Conservation (phyloP, 2,329 filamentous ascomycete genomes). For the Fusarium musae region DNA sequence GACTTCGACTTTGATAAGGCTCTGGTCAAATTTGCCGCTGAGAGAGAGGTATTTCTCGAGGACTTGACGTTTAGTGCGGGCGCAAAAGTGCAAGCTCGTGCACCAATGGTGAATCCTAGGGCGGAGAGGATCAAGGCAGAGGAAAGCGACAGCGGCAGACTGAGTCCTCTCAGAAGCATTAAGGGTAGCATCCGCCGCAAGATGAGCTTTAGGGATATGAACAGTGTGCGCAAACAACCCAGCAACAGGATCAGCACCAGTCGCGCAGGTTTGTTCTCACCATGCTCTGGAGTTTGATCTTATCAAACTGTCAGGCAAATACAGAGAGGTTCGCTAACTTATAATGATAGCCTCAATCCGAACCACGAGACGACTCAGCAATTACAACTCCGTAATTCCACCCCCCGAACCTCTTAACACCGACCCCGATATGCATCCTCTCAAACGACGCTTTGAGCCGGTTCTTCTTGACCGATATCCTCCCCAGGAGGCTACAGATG, state of each 20-base stretch:
- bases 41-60: slow-evolving; percentile 91
- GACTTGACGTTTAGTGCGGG: slow-evolving; percentile 91
- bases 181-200: slow-evolving; percentile 91
- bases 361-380: slow-evolving; percentile 89
- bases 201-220: slow-evolving; percentile 95
- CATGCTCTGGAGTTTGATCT: neutral
- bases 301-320: neutral
- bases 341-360: slow-evolving; percentile 66
- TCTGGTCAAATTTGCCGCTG: slow-evolving; percentile 92
- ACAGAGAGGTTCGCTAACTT: slow-evolving; percentile 43
- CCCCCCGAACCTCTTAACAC: slow-evolving; percentile 89
- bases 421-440: slow-evolving; percentile 92
- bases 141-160: slow-evolving; percentile 67
- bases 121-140: slow-evolving; percentile 85
- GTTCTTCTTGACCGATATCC: slow-evolving; percentile 96
- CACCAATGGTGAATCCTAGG: slow-evolving; percentile 80
- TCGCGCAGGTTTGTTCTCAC: slow-evolving; percentile 46
- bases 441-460: slow-evolving; percentile 93
- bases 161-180: slow-evolving; percentile 68
- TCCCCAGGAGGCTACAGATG: slow-evolving; percentile 82
- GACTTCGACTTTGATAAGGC: slow-evolving; percentile 96
- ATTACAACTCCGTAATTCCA: slow-evolving; percentile 98
- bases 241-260: slow-evolving; percentile 70
- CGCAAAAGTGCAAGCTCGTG: slow-evolving; percentile 75
- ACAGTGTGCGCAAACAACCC: slow-evolving; percentile 89